Percentiles rank a stretch among this genome's conserved stretches.
These are phyloP conservation scores for Calonectria pauciramosa DNA, from an alignment of 2,329 filamentous ascomycete species.

Conservation along the genomic window DNA sequence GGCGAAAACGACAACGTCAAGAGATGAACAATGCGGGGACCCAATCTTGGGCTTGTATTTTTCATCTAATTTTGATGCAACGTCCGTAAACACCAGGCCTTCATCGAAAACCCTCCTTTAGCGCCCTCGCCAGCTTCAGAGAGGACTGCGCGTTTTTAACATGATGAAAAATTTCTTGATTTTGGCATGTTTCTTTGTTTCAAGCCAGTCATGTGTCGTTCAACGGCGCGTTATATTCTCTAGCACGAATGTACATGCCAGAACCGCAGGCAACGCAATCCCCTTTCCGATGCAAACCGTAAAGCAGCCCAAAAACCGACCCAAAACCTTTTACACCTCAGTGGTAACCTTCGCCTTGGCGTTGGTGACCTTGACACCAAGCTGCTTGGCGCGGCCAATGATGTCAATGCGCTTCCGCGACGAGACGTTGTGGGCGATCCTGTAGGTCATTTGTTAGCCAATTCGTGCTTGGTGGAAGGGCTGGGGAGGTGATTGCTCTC, in stretches of 20 bases:
- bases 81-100: constrained; percentile 33
- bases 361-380: constrained; percentile 99
- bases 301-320: constrained; percentile 48
- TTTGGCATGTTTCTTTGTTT: constrained; percentile 28
- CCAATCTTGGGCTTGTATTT: constrained; percentile 30
- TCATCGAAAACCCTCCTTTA: constrained; percentile 27
- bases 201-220: constrained; percentile 46
- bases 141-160: constrained; percentile 25
- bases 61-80: constrained; percentile 39
- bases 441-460: constrained; percentile 56
- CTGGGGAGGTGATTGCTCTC: background rate
- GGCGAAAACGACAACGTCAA: background rate
- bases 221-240: constrained; percentile 49
- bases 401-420: constrained; percentile 99
- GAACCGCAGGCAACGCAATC: constrained; percentile 49
- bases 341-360: constrained; percentile 98
- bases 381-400: constrained; percentile 95
- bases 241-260: constrained; percentile 48
- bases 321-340: constrained; percentile 75
- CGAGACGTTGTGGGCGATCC: constrained; percentile 98
- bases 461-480: background rate
- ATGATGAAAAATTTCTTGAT: constrained; percentile 16
- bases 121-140: constrained; percentile 33
- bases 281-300: constrained; percentile 50
- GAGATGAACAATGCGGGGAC: constrained; percentile 13